Evolutionary conservation across 192 early-diverging fungal genomes (phyloP).

Genomic region (Coemansia sp.): DNA sequence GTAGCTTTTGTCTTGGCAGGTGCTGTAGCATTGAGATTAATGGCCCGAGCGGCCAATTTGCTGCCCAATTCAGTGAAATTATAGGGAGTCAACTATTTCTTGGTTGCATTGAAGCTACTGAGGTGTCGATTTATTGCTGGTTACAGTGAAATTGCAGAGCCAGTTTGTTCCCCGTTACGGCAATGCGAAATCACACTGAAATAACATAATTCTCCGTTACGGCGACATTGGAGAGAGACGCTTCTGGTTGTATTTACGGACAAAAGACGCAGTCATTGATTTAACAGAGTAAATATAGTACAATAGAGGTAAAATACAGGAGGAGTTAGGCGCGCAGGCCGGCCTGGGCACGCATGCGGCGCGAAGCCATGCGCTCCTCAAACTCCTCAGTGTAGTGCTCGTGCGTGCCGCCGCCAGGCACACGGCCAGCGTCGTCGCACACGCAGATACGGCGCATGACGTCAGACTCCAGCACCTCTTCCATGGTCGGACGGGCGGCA

Average conservation of each 20-base stretch:
- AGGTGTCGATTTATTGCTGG: no score
- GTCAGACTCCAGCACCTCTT: constrained; percentile 66
- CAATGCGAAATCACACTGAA: no score
- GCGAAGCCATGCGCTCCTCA: constrained; percentile 46
- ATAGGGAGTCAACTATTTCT: no score
- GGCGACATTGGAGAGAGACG: no score
- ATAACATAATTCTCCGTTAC: no score
- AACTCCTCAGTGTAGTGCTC: constrained; percentile 56
- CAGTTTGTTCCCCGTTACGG: no score
- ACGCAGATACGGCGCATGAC: constrained; percentile 71
- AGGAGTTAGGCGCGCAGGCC: constrained; percentile 6
- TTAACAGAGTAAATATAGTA: neutral
- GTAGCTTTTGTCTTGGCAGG: neutral
- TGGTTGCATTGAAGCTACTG: no score
- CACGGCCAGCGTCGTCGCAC: constrained; percentile 54
- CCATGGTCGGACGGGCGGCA: constrained; percentile 64
- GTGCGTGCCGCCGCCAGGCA: constrained; percentile 39
- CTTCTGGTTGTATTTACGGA: neutral
- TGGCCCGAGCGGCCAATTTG: no score
- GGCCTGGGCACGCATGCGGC: constrained; percentile 48
- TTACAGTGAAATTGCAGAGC: no score
- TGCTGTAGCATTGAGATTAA: neutral
- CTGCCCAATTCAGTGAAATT: no score
- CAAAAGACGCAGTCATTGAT: neutral
- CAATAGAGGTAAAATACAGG: neutral